These are phyloP conservation scores for Ruellia speciosa DNA, from an alignment of 305 asterid genomes.

Conservation along the genomic window DNA sequence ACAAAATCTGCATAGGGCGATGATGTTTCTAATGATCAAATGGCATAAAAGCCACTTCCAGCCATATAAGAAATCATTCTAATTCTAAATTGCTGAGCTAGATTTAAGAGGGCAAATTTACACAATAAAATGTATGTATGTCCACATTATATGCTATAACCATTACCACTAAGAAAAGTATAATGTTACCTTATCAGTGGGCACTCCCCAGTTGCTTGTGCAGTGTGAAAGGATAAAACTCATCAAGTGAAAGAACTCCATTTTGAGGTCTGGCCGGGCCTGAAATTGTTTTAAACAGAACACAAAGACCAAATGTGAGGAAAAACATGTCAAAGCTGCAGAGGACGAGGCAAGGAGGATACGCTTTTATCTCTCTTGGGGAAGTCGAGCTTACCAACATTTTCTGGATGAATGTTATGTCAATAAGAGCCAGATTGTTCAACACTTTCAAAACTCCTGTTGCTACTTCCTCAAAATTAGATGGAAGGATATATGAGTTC, in stretches of 20 bases:
- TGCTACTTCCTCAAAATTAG: conserved; percentile 96
- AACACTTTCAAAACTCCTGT: conserved; percentile 89
- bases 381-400: conserved; percentile 67
- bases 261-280: conserved; percentile 93
- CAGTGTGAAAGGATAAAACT: conserved; percentile 90
- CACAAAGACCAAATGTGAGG: conserved; percentile 17
- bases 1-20: too few relatives aligned
- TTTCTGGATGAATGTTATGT: conserved; percentile 75
- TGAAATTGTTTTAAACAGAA: conserved; percentile 35
- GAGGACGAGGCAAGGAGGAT: conserved; percentile 6
- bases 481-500: conserved; percentile 76
- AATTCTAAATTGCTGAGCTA: too few relatives aligned
- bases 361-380: neutral
- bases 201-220: conserved; percentile 81
- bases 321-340: conserved; percentile 14
- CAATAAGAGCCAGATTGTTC: conserved; percentile 89
- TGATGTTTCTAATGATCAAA: too few relatives aligned
- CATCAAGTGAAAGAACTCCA: conserved; percentile 96
- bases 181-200: conserved; percentile 78
- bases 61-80: too few relatives aligned
- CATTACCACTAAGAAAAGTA: conserved; percentile 3
- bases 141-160: too few relatives aligned
- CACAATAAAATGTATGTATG: too few relatives aligned
- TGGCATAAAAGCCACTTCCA: too few relatives aligned
- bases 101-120: too few relatives aligned